Evolutionary conservation across 2,329 filamentous ascomycete species (phyloP).

Genomic region (Hansfordia pulvinata): DNA sequence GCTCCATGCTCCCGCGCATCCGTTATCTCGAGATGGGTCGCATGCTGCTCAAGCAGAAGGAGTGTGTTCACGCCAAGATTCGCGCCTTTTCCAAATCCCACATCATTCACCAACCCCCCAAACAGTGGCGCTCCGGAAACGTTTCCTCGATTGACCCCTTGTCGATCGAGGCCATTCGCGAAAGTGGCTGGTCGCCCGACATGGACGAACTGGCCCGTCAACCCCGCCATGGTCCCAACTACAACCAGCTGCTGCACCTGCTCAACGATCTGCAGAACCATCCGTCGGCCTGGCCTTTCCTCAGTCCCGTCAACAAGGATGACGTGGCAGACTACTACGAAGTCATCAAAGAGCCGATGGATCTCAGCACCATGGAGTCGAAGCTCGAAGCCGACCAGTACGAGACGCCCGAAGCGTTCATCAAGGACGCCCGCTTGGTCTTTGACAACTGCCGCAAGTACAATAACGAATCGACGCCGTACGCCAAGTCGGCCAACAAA

Average conservation of each 20-base stretch:
- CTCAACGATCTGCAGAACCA: slow-evolving; percentile 95
- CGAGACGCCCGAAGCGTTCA: slow-evolving; percentile 80
- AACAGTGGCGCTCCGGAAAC: slow-evolving; percentile 73
- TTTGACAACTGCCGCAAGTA: slow-evolving; percentile 94
- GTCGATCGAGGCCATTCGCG: slow-evolving; percentile 75
- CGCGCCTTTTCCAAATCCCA: slow-evolving; percentile 81
- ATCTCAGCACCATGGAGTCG: slow-evolving; percentile 86
- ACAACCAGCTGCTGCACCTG: slow-evolving; percentile 83
- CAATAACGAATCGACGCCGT: slow-evolving; percentile 90
- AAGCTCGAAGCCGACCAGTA: slow-evolving; percentile 93
- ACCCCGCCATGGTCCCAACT: slow-evolving; percentile 90
- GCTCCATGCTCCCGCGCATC: slow-evolving; percentile 88
- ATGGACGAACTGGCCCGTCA: slow-evolving; percentile 96
- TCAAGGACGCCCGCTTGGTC: slow-evolving; percentile 75
- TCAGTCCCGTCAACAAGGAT: slow-evolving; percentile 84
- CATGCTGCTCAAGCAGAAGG: slow-evolving; percentile 96
- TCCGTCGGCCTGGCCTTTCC: slow-evolving; percentile 85
- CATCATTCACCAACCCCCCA: slow-evolving; percentile 71
- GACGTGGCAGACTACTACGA: slow-evolving; percentile 99
- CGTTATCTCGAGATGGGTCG: slow-evolving; percentile 86
- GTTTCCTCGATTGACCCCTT: slow-evolving; percentile 69
- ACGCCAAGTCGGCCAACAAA: slow-evolving; percentile 89
- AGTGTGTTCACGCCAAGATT: slow-evolving; percentile 89
- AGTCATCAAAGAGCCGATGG: slow-evolving; percentile 97
- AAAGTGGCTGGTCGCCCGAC: slow-evolving; percentile 87